Evolutionary conservation across 495 filamentous ascomycete species (phyloP).

Genomic region (Tetracladium setigerum): DNA sequence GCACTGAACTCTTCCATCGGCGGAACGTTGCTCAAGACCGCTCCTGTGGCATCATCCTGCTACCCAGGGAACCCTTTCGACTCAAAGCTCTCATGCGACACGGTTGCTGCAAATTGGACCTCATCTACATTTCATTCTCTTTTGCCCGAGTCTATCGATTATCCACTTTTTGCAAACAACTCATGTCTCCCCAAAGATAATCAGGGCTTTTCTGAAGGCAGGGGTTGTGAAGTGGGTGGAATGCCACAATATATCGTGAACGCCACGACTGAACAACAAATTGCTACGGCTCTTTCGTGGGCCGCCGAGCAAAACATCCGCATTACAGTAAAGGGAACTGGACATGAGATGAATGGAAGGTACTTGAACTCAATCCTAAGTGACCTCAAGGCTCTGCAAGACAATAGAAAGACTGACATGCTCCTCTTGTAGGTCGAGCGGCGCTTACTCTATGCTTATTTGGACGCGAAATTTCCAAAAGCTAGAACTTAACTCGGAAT

Average conservation of each 20-base stretch:
- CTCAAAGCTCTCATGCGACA: conserved; percentile 22
- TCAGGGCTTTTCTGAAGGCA: conserved; percentile 28
- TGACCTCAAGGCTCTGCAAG: too few species aligned
- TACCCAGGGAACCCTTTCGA: conserved; percentile 33
- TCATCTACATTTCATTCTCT: conserved; percentile 23
- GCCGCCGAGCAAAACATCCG: conserved; percentile 41
- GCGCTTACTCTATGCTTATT: conserved; percentile 38
- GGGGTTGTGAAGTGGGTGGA: conserved; percentile 30
- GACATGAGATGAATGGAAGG: conserved; percentile 35
- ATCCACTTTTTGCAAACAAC: conserved; percentile 1
- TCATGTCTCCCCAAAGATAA: not conserved
- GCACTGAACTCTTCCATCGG: conserved; percentile 33
- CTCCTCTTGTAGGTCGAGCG: conserved; percentile 46
- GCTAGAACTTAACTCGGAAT: conserved; percentile 24
- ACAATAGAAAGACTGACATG: conserved; percentile 6
- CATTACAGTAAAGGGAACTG: conserved; percentile 53
- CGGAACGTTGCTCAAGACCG: conserved; percentile 41
- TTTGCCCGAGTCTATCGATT: not conserved
- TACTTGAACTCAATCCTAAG: not conserved
- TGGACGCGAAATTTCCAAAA: conserved; percentile 38
- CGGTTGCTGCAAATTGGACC: conserved; percentile 25
- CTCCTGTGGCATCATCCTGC: conserved; percentile 47
- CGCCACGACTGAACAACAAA: conserved; percentile 22
- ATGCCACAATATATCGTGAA: conserved; percentile 28
- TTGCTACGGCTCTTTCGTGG: conserved; percentile 11